Evolutionary conservation across 2,329 filamentous ascomycete genomes (phyloP), one percentile per base, ranked within the genome.

Genomic region (Trichoderma breve): DNA sequence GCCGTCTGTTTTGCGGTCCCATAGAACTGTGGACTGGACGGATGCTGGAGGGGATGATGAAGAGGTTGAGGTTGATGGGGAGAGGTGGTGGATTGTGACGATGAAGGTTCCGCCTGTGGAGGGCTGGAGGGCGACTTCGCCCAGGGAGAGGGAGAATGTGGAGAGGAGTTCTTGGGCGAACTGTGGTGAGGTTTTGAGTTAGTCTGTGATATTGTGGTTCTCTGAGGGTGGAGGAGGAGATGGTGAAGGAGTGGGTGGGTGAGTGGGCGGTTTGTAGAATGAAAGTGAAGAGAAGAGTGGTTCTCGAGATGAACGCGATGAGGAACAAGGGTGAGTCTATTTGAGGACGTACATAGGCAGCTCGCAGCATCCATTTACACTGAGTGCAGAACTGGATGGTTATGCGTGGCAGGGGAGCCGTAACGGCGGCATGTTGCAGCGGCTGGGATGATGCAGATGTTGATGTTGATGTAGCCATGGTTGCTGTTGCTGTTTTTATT

Each of bases 111-210:
- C 95, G 21, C 95, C 94, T 0, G 93, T 97, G 15, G 90, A 86
- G 0, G 96, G 96, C 75, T 97, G 89, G 8, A 99, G 87, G 18
- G 95, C 90, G 11, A 98, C 91, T 81, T 98, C 95, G 73, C 94
- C 95, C 2, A 98, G 88, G 58, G 89, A 86, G 2, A 90, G 93
- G 70, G 89, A 89, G 83, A 99, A 99, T 0, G 95, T 99, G 1
- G 94, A 97, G 47, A 99, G 90, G 58, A 99, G 90, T 82, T 98
- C 96, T 86, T 98, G 96, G 63, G 92, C 95, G 81, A 92, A 98
- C 93, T 97, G 76, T 21, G 24, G 15, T 14, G 21, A n/a, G 15
- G 30, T 39, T 9, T 15, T n/a, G n/a, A n/a, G 63, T 32, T 57
- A 24, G 24, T 12, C 21, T 18, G 6, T 43, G 18, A 70, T n/a